Base-by-base conservation (phyloP, 345 rosid species). In the Aegle marmelos region DNA sequence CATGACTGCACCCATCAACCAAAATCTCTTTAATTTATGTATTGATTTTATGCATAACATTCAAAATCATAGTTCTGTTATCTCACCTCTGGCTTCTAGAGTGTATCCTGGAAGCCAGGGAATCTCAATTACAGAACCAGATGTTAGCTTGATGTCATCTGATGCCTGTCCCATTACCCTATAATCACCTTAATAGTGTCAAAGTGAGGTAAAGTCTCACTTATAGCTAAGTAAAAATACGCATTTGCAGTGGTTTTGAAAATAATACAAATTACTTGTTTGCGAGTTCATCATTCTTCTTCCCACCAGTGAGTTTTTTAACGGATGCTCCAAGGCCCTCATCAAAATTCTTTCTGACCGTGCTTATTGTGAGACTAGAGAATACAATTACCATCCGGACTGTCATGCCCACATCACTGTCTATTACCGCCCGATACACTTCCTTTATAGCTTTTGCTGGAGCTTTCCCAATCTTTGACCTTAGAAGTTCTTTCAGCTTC, bases 51-150 rank as follows among this genome's bases (percentile, higher is more conserved):
- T 28, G 45, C 63, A 48, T 66, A 28, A 39, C 33, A 57, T 45
- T 8, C 5, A 3, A 5, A 62, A 11, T n/a, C 5, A 4, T 19
- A 27, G 36, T 2, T 27, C 45, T 58, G 28, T 24, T 31, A 25
- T 19, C 72, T 74, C 30, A 85, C 89, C 88, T 79, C 73, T 87
- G 36, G 82, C 79, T 65, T 85, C 80, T 16, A 81, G 86, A 75
- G 80, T 76, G 75, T 81, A 62, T 77, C 85, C 89, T 21, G 89
- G 88, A 78, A 85, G 89, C 28, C 84, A 74, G 67, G 85, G 78
- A 70, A 85, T 83, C 82, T 85, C 90, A 0, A 86, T 85, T 6
- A 85, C 81, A 19, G 93, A 90, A 21, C 89, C 91, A 0, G 78
- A 27, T 72, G 82, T 68, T 72, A 88, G 81, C 84, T 87, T 85